Percentiles rank a stretch among this genome's conserved stretches.
Evolutionary conservation across 305 asterid genomes (phyloP).

Genomic region (Ajuga reptans): DNA sequence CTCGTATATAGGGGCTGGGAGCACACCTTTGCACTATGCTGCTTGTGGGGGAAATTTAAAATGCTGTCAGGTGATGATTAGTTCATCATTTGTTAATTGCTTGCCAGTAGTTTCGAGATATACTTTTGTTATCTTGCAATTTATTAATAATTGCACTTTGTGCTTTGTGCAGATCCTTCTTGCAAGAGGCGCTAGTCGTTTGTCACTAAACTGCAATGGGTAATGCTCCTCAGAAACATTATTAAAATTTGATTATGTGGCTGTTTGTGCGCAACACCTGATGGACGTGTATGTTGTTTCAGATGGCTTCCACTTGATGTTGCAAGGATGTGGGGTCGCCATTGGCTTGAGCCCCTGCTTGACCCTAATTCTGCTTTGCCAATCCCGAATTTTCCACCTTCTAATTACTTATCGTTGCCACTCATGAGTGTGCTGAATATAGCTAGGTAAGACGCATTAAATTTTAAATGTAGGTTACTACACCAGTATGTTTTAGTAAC

Average conservation of each 20-base stretch:
- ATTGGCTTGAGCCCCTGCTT: constrained; percentile 87
- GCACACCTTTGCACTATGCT: constrained; percentile 97
- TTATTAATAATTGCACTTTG: not conserved
- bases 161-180: constrained; percentile 63
- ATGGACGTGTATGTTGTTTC: constrained; percentile 25
- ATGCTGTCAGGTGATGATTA: constrained; percentile 67
- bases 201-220: constrained; percentile 91
- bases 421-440: constrained; percentile 82
- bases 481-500: not conserved
- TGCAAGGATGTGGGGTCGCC: constrained; percentile 94
- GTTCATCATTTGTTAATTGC: not conserved
- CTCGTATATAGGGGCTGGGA: constrained; percentile 69
- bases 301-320: constrained; percentile 95
- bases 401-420: constrained; percentile 77
- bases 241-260: constrained; percentile 10
- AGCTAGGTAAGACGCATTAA: constrained; percentile 49
- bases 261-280: not conserved
- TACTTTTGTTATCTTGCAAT: not conserved
- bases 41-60: constrained; percentile 93
- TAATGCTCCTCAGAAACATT: constrained; percentile 26
- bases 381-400: constrained; percentile 59
- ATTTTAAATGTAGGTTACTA: not conserved
- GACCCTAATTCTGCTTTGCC: constrained; percentile 55
- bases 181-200: constrained; percentile 79
- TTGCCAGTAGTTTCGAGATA: not conserved